Conservation (phyloP, 139 green algal species). For the Mesotaenium endlicherianum region DNA sequence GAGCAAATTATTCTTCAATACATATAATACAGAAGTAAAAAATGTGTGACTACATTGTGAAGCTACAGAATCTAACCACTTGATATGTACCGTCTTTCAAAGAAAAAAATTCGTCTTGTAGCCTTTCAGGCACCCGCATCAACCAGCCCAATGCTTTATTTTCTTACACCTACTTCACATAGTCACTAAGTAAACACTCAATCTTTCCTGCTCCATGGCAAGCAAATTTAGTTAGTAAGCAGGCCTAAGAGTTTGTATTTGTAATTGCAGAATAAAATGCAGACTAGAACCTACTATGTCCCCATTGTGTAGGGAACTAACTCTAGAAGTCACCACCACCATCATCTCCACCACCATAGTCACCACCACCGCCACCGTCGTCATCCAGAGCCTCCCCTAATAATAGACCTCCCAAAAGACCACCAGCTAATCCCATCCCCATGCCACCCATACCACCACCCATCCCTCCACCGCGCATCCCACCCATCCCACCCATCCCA, state of each 20-base stretch:
- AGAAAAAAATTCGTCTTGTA: too few relatives aligned
- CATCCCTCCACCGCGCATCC: neutral
- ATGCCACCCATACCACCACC: neutral
- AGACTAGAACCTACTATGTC: neutral
- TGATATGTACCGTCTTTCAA: too few relatives aligned
- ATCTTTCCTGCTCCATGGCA: neutral
- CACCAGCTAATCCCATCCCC: neutral
- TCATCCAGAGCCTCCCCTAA: neutral
- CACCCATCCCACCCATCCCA: neutral
- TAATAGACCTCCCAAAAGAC: neutral
- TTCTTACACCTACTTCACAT: too few relatives aligned
- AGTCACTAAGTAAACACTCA: too few relatives aligned
- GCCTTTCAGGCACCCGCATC: too few relatives aligned
- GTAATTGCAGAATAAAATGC: neutral
- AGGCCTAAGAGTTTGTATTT: neutral
- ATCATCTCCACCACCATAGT: neutral
- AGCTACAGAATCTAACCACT: too few relatives aligned
- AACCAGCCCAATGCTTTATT: too few relatives aligned
- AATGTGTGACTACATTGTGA: too few relatives aligned
- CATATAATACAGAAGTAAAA: too few relatives aligned
- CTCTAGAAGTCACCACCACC: neutral
- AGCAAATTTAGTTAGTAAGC: neutral
- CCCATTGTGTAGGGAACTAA: neutral
- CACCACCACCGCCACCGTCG: neutral
- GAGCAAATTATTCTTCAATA: too few relatives aligned